Evolutionary conservation across 163 green algal species (phyloP).

Genomic region (Chlorella variabilis): DNA sequence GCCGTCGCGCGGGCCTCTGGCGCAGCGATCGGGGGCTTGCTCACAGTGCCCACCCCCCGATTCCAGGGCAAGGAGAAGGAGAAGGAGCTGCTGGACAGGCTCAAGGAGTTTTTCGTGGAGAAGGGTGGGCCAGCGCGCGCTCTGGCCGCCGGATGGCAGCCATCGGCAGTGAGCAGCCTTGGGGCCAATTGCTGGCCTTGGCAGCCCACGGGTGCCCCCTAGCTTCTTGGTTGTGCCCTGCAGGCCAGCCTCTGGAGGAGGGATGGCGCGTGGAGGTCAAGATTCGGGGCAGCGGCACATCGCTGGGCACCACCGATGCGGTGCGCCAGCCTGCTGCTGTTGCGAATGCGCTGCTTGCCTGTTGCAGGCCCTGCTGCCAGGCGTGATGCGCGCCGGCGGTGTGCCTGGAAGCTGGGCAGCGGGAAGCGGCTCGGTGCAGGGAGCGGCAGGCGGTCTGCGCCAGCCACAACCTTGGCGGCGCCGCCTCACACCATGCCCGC

Average conservation of each 20-base stretch:
- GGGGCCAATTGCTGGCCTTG: too few species aligned
- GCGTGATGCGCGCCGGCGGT: too few species aligned
- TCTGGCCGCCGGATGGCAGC: not conserved
- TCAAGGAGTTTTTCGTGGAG: constrained; percentile 43
- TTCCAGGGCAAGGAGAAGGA: constrained; percentile 26
- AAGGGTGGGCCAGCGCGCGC: constrained; percentile 31
- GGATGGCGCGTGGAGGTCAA: constrained; percentile 66
- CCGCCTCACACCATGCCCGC: too few species aligned
- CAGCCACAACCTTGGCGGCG: too few species aligned
- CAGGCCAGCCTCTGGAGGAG: constrained; percentile 41
- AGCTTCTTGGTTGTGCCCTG: not conserved
- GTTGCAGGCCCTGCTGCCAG: too few species aligned
- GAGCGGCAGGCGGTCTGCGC: too few species aligned
- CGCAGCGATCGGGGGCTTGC: not conserved
- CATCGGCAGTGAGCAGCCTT: too few species aligned
- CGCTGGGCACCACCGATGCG: constrained; percentile 61
- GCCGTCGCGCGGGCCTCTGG: too few species aligned
- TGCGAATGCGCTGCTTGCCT: not conserved
- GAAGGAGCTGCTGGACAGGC: constrained; percentile 22
- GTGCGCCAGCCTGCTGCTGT: constrained; percentile 29
- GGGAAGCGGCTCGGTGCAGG: too few species aligned
- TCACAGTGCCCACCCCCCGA: not conserved
- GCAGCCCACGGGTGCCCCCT: too few species aligned
- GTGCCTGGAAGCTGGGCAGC: too few species aligned
- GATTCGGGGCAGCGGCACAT: constrained; percentile 53